Evolutionary conservation across 441 rosid species (phyloP).

Genomic region (Populus trichocarpa): DNA sequence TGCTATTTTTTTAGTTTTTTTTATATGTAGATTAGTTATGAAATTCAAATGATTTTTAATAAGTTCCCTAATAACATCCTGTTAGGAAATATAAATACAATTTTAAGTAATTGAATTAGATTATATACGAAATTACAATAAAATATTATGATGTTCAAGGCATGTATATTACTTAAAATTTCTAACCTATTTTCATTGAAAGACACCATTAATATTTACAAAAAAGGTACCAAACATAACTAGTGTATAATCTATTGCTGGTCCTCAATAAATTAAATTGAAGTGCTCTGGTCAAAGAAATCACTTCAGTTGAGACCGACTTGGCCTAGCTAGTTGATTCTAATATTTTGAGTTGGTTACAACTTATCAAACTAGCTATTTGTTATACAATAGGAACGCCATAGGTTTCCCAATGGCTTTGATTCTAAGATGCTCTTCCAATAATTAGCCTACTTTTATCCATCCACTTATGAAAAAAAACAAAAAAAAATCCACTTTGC

Average conservation of each 20-base stretch:
- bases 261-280: neutral
- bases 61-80: too few species aligned
- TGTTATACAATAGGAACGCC: neutral
- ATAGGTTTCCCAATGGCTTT: neutral
- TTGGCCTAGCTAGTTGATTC: neutral
- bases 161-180: too few species aligned
- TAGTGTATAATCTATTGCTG: neutral
- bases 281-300: neutral
- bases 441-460: constrained; percentile 1
- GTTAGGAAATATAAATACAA: too few species aligned
- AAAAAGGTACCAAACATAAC: too few species aligned
- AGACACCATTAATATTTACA: too few species aligned
- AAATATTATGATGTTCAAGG: too few species aligned
- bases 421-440: constrained; percentile 20
- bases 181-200: too few species aligned
- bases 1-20: too few species aligned
- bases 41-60: too few species aligned
- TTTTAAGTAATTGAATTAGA: too few species aligned
- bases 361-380: neutral
- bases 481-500: neutral
- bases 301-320: neutral
- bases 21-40: too few species aligned
- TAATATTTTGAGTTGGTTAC: neutral
- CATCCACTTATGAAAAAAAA: neutral
- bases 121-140: too few species aligned